A percentile compares a stretch with the other conserved stretches of the same genome.
Evolutionary conservation across 2,329 filamentous ascomycete species (phyloP).

Genomic region (Botrytis fragariae): DNA sequence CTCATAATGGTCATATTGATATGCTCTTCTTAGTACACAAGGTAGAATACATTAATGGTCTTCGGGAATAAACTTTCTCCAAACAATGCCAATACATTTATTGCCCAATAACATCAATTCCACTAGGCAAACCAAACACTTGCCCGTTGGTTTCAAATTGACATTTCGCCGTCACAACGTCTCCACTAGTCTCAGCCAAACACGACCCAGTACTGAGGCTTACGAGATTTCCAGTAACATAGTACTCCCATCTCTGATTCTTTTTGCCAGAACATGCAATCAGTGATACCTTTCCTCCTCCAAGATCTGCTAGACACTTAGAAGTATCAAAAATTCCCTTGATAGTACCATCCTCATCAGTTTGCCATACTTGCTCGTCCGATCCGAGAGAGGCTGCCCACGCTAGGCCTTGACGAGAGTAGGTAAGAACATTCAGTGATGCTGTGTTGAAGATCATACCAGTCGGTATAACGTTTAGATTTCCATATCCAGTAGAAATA

Average conservation of each 20-base stretch:
- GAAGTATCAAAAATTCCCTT: slow-evolving; percentile 40
- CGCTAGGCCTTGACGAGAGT: slow-evolving; percentile 27
- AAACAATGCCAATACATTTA: not conserved
- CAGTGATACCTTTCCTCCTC: slow-evolving; percentile 32
- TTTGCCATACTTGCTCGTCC: slow-evolving; percentile 46
- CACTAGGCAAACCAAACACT: slow-evolving; percentile 47
- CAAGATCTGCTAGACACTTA: slow-evolving; percentile 44
- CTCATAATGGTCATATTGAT: not conserved
- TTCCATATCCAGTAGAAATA: slow-evolving; percentile 38
- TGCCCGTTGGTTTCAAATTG: slow-evolving; percentile 44
- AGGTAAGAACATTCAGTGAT: slow-evolving; percentile 45
- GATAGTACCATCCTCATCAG: slow-evolving; percentile 39
- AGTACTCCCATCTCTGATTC: slow-evolving; percentile 45
- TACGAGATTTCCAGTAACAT: slow-evolving; percentile 45
- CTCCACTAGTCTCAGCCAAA: slow-evolving; percentile 41
- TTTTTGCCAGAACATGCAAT: slow-evolving; percentile 39
- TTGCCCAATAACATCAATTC: slow-evolving; percentile 37
- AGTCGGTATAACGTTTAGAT: slow-evolving; percentile 39
- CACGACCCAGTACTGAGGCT: slow-evolving; percentile 40
- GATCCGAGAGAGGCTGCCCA: slow-evolving; percentile 42
- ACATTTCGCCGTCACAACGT: slow-evolving; percentile 38
- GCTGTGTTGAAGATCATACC: slow-evolving; percentile 51
- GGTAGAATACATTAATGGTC: not conserved
- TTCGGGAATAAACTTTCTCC: not conserved
- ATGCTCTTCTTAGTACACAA: not conserved